Base-by-base conservation (phyloP, 192 early-diverging fungal species). In the Umbelopsis sp. region DNA sequence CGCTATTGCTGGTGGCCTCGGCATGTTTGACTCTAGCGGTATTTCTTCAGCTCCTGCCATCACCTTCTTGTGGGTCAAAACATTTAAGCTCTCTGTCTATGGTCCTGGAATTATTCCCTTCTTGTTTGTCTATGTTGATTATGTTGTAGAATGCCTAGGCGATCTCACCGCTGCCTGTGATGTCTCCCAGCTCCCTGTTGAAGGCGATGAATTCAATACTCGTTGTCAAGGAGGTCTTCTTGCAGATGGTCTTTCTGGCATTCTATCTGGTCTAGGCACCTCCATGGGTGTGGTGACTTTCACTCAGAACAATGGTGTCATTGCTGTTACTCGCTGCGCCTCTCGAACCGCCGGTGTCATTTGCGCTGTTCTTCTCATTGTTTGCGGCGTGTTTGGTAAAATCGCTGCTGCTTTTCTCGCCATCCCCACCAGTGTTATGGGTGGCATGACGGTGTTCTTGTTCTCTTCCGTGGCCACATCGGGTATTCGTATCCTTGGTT, bases 1-100 rank as follows among this genome's bases (percentile, higher is more conserved):
- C 22, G 70, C 84, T n/a, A 82, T 86, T 46, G 85, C 85, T 46
- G 84, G 77, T 44, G 85, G 80, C 16, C 79, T 80, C 44, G 85
- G 85, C 3, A 84, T 84, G 67, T 75, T 86, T 16, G 78, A 83
- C 66, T 30, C 52, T 4, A 73, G 71, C 13, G 52, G 75, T 11
- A 71, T 86, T 33, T 69, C 79, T 2, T 46, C 68, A 52, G 85
- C 85, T 1, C 85, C 85, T 1, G 64, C 70, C 2, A 68, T 86
- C 27, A 86, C 85, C 0, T 86, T 86, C 51, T 15, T 86, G n/a
- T 86, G 85, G 85, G 80, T 81, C 45, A 84, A 82, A 52, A 86
- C 85, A 1, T 86, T 86, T 66, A 85, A 85, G 1, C 71, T 86
- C 12, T 81, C 82, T 4, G 76, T 86, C n/a, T 79, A 81, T 71